A percentile compares a stretch with the other conserved stretches of the same genome.
phyloP scores from a whole-genome alignment of 176 grass and related monocot genomes.

The Miscanthus lutarioriparius region DNA sequence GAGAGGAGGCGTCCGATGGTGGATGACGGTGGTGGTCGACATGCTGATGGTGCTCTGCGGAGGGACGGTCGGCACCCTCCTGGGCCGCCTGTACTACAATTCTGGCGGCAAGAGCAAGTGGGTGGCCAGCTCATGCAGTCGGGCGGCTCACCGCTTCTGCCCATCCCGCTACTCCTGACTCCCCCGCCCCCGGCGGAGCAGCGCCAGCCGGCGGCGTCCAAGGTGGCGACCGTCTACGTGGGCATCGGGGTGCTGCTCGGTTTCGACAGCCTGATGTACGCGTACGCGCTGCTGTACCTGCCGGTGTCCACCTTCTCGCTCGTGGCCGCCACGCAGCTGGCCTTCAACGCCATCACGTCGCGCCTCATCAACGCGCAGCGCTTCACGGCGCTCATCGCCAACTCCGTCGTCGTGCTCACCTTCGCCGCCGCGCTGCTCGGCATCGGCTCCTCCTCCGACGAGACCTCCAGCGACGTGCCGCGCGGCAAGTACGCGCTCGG shows the following conservation, averaged over 20 bases:
- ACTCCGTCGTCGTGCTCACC: constrained; percentile 80
- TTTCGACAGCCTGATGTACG: constrained; percentile 84
- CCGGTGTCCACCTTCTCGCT: constrained; percentile 91
- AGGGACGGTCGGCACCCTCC: constrained; percentile 57
- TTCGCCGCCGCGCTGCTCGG: constrained; percentile 69
- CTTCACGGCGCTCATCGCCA: constrained; percentile 70
- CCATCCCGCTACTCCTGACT: constrained; percentile 43
- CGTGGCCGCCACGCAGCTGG: constrained; percentile 67
- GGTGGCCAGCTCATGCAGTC: constrained; percentile 60
- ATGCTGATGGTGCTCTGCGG: constrained; percentile 61
- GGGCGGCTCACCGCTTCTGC: constrained; percentile 49
- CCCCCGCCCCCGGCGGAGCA: background rate
- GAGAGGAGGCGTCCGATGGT: constrained; percentile 42
- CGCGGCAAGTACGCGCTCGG: constrained; percentile 54
- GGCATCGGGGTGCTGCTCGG: constrained; percentile 50
- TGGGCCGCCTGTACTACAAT: constrained; percentile 76
- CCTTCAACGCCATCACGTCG: constrained; percentile 77
- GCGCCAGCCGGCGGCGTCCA: constrained; percentile 31
- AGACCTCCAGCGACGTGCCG: constrained; percentile 35
- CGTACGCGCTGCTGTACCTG: constrained; percentile 75
- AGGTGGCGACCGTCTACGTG: constrained; percentile 47
- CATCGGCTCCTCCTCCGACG: constrained; percentile 43
- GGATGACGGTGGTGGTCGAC: constrained; percentile 49
- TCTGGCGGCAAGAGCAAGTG: constrained; percentile 83
- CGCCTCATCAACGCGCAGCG: constrained; percentile 74